Evolutionary conservation across 768 basidiomycete genomes (phyloP), one percentile per base, ranked within the genome.

Genomic region (Leucocoprinus sp.): DNA sequence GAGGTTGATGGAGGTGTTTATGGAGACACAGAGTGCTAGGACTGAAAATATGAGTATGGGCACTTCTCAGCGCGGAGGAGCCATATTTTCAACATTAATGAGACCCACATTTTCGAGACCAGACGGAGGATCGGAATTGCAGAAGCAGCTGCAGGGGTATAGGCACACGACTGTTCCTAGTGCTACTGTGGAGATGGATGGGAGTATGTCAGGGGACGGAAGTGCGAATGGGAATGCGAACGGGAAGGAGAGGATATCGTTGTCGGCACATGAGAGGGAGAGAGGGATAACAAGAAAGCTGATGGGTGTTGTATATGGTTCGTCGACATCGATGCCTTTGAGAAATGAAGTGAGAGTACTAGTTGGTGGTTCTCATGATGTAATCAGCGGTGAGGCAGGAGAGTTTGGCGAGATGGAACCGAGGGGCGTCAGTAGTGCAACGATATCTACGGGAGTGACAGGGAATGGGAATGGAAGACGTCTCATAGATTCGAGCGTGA

Each of bases 101-200:
- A 74, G 78, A 1, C 78, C 84, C 0, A 66, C 74, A 5, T 68
- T 72, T 31, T 65, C 77, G 2, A 66, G 80, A 8, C 71, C 71
- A 22, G 66, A 78, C 33, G 66, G 83, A 18, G 59, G 82, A 26
- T 71, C 58, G 33, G 78, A 74, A 9, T 61, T 85, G 21, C 75
- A 79, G 50, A 70, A 74, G 55, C 78, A 77, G 47, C 66, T 56
- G 57, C 70, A 57, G 49, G 62, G 57, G 49, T 59, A 61, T 45
- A 60, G 59, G 19, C 61, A 58, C 52, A 52, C 66, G 31, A 56
- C 61, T n/a, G 37, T 42, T n/a, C n/a, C n/a, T 24, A 48, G 27
- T 50, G 39, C 57, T 24, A 29, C 55, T 12, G 55, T 60, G 22
- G 50, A 52, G 21, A 47, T 57, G 33, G 26, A 18, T 38, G 21